These are phyloP conservation scores for Elsinoe ampelina DNA, from an alignment of 2,329 filamentous ascomycete species.

Conservation along the genomic window DNA sequence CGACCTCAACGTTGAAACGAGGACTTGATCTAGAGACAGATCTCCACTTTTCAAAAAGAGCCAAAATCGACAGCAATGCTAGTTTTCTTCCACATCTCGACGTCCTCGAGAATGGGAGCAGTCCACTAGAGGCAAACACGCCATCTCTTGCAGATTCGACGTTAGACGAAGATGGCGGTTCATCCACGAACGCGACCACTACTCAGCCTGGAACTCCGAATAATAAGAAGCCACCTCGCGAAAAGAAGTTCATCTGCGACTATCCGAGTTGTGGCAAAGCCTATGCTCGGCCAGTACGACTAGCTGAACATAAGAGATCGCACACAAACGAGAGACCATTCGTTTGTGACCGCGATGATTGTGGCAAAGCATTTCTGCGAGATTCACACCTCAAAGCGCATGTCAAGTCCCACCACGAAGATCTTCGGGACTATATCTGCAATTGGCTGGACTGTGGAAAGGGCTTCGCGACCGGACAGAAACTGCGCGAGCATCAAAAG, in stretches of 20 bases:
- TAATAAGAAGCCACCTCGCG: conserved; percentile 43
- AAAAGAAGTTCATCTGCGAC: conserved; percentile 68
- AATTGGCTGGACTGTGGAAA: conserved; percentile 66
- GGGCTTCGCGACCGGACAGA: conserved; percentile 67
- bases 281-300: conserved; percentile 76
- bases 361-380: conserved; percentile 76
- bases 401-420: conserved; percentile 69
- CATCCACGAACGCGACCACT: conserved; percentile 16
- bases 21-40: background rate
- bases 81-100: background rate
- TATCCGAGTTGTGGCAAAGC: conserved; percentile 66
- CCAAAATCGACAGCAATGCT: background rate
- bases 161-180: background rate
- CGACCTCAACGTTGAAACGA: background rate
- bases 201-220: conserved; percentile 22
- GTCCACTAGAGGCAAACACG: background rate
- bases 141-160: background rate
- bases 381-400: conserved; percentile 81
- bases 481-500: conserved; percentile 64
- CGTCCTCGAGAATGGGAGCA: background rate
- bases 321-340: conserved; percentile 81
- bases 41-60: background rate
- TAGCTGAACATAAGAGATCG: conserved; percentile 70
- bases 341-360: conserved; percentile 58
- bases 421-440: conserved; percentile 62